phyloP scores from a whole-genome alignment of 495 filamentous ascomycete species.

The Aspergillus ostianus region DNA sequence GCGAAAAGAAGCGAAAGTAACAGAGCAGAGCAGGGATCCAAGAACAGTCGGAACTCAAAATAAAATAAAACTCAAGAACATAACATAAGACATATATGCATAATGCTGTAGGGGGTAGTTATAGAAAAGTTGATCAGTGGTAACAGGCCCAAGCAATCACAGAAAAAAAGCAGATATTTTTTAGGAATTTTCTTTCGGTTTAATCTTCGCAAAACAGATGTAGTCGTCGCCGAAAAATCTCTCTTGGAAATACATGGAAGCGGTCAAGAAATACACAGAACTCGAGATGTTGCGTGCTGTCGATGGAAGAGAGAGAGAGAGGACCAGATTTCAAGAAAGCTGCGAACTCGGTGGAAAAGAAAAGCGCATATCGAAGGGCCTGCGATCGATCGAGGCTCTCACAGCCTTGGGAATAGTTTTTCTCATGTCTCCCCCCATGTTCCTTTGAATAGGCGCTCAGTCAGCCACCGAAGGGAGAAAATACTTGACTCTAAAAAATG shows the following conservation, averaged over 20 bases:
- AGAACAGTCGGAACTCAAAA: background rate
- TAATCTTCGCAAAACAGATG: background rate
- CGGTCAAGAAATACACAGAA: background rate
- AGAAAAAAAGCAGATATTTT: background rate
- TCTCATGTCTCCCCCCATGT: background rate
- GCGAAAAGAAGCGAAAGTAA: background rate
- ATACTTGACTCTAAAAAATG: background rate
- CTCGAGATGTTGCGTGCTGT: background rate
- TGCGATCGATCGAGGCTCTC: background rate
- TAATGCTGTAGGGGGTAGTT: background rate
- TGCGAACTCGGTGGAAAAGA: conserved; percentile 2
- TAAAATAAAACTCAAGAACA: background rate
- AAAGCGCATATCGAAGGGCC: background rate
- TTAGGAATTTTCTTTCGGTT: background rate
- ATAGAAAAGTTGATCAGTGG: background rate
- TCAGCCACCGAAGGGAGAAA: background rate
- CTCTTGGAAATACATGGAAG: background rate
- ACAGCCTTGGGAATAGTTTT: background rate
- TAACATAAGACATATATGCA: background rate
- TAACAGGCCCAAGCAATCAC: background rate
- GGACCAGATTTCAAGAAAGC: background rate
- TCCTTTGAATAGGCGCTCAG: background rate
- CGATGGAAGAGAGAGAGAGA: background rate
- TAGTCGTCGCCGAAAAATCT: background rate
- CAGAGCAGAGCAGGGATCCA: background rate